Percentiles rank a stretch among this genome's conserved stretches.
phyloP scores from a whole-genome alignment of 306 rosid genomes.

The Betula pendula region DNA sequence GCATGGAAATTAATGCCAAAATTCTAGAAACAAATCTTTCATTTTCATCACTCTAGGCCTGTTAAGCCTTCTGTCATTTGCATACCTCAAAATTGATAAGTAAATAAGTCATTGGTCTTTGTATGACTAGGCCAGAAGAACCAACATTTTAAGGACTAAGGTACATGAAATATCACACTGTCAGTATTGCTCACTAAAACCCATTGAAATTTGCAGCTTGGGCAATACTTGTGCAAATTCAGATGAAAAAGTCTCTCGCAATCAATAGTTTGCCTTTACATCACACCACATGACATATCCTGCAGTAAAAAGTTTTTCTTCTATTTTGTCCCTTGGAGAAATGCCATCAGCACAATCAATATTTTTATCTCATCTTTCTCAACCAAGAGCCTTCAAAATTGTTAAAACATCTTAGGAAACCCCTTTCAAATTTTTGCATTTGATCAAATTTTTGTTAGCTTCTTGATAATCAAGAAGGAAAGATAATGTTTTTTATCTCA shows the following conservation, averaged over 20 bases:
- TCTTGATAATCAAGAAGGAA: background rate
- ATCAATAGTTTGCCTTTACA: background rate
- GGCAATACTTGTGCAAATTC: background rate
- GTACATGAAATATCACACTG: background rate
- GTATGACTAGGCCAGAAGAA: background rate
- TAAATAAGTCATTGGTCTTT: background rate
- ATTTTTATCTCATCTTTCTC: background rate
- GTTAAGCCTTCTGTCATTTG: background rate
- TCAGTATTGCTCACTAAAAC: background rate
- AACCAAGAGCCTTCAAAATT: background rate
- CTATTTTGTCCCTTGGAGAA: background rate
- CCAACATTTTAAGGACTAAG: background rate
- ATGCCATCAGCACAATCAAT: background rate
- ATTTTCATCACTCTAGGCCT: background rate
- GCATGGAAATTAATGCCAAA: background rate
- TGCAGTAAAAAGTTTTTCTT: background rate
- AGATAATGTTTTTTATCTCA: background rate
- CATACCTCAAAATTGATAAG: background rate
- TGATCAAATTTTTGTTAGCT: background rate
- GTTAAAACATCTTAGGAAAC: background rate
- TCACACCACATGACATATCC: background rate
- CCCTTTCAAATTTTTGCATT: background rate
- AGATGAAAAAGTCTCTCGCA: background rate
- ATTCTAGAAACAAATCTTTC: background rate
- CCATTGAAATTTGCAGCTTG: background rate